phyloP scores from a whole-genome alignment of 2,329 filamentous ascomycete genomes.

The Cytospora schulzeri region DNA sequence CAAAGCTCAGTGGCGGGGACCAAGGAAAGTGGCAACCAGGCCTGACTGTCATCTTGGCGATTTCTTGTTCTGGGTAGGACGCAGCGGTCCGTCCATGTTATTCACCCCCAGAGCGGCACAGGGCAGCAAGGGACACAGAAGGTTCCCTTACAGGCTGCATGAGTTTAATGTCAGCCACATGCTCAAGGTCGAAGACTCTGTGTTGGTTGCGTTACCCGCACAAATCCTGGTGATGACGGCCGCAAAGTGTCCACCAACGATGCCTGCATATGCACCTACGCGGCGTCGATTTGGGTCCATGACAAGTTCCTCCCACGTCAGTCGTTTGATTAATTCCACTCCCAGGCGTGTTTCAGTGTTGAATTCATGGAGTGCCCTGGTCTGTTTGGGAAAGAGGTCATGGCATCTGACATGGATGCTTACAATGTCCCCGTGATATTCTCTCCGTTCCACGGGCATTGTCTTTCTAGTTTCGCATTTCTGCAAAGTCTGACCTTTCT shows the following conservation, averaged over 20 bases:
- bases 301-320: too few relatives aligned
- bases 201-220: background rate
- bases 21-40: slow-evolving; percentile 21
- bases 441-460: too few relatives aligned
- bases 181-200: slow-evolving; percentile 28
- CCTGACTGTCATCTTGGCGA: slow-evolving; percentile 1
- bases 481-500: too few relatives aligned
- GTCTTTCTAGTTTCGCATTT: too few relatives aligned
- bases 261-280: background rate
- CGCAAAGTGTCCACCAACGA: slow-evolving; percentile 31
- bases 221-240: slow-evolving; percentile 31
- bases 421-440: too few relatives aligned
- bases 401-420: too few relatives aligned
- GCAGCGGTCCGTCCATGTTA: slow-evolving; percentile 9
- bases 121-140: slow-evolving; percentile 5
- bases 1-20: slow-evolving; percentile 19
- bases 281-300: too few relatives aligned
- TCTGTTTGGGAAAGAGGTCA: too few relatives aligned
- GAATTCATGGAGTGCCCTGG: too few relatives aligned
- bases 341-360: too few relatives aligned
- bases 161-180: slow-evolving; percentile 24
- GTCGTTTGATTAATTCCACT: too few relatives aligned
- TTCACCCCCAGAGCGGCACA: slow-evolving; percentile 20
- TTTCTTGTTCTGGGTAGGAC: slow-evolving; percentile 1
- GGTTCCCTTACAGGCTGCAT: slow-evolving; percentile 20